Percentiles rank a stretch among this genome's conserved stretches.
Conservation (phyloP, 495 filamentous ascomycete genomes). For the Neurospora sublineolata region DNA sequence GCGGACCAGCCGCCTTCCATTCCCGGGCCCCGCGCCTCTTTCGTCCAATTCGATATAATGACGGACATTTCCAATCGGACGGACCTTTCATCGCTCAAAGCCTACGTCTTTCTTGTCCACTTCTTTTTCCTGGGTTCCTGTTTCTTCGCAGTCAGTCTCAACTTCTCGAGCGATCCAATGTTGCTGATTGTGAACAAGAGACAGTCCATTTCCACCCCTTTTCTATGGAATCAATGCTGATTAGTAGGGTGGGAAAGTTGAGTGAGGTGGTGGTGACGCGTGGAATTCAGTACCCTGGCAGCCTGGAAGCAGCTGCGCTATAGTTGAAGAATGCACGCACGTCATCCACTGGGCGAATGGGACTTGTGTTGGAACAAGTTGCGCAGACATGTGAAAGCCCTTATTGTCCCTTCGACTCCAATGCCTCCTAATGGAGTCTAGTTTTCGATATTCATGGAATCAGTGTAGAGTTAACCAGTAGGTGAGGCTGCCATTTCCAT, state of each 20-base stretch:
- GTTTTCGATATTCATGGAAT: neutral
- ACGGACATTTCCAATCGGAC: neutral
- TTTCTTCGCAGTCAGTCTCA: neutral
- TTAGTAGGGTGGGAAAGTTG: too few species aligned
- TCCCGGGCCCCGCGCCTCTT: neutral
- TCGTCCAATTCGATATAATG: neutral
- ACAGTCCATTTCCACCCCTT: neutral
- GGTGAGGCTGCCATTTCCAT: neutral
- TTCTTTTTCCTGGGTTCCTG: neutral
- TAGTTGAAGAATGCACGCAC: neutral
- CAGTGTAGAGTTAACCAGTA: neutral
- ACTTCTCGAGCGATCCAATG: neutral
- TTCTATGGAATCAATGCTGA: neutral
- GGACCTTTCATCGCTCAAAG: neutral
- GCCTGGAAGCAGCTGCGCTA: too few species aligned
- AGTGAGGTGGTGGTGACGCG: too few species aligned
- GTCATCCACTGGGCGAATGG: neutral
- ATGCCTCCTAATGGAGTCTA: neutral
- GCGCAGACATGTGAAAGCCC: neutral
- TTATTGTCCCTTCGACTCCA: neutral
- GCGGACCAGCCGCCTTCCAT: neutral
- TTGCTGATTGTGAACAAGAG: neutral
- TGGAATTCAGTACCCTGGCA: too few species aligned
- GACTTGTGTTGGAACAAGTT: neutral
- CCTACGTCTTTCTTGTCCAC: neutral